phyloP scores from a whole-genome alignment of 345 rosid species.

The Iberis pinnata region DNA sequence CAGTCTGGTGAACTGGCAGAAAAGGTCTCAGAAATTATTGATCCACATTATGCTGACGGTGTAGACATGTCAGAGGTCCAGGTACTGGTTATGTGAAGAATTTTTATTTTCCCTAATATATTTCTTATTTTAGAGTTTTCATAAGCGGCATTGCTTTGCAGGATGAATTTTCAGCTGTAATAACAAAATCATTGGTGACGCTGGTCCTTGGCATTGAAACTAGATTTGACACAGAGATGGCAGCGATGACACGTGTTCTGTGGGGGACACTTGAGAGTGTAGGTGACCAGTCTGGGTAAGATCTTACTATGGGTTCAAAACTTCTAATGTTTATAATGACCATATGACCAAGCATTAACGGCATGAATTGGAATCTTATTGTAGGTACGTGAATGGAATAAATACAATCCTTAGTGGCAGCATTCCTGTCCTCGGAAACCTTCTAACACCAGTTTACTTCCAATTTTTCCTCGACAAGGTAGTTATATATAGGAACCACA shows the following conservation, averaged over 20 bases:
- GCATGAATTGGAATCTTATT: slow-evolving; percentile 26
- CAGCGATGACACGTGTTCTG: slow-evolving; percentile 88
- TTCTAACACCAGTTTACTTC: slow-evolving; percentile 33
- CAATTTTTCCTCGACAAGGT: slow-evolving; percentile 34
- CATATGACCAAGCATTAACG: slow-evolving; percentile 17
- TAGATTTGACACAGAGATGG: slow-evolving; percentile 94
- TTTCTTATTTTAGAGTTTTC: slow-evolving; percentile 22
- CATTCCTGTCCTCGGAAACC: slow-evolving; percentile 30
- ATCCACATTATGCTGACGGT: slow-evolving; percentile 73
- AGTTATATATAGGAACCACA: slow-evolving; percentile 1
- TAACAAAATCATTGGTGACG: slow-evolving; percentile 80
- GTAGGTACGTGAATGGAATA: slow-evolving; percentile 41
- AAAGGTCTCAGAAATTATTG: slow-evolving; percentile 83
- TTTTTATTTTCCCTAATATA: slow-evolving; percentile 8
- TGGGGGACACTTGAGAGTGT: slow-evolving; percentile 98
- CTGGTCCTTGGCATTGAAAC: slow-evolving; percentile 92
- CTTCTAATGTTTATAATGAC: not conserved
- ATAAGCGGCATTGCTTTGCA: slow-evolving; percentile 35
- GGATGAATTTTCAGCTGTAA: slow-evolving; percentile 96
- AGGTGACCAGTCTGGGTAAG: slow-evolving; percentile 94
- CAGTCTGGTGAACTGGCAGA: slow-evolving; percentile 96
- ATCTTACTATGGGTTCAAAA: slow-evolving; percentile 8
- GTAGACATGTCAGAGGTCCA: slow-evolving; percentile 86
- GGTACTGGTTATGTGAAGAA: slow-evolving; percentile 38
- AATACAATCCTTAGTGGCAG: slow-evolving; percentile 27